Evolutionary conservation across 371 early-diverging fungal genomes (phyloP).

Genomic region (Syncephalastrum racemosum): DNA sequence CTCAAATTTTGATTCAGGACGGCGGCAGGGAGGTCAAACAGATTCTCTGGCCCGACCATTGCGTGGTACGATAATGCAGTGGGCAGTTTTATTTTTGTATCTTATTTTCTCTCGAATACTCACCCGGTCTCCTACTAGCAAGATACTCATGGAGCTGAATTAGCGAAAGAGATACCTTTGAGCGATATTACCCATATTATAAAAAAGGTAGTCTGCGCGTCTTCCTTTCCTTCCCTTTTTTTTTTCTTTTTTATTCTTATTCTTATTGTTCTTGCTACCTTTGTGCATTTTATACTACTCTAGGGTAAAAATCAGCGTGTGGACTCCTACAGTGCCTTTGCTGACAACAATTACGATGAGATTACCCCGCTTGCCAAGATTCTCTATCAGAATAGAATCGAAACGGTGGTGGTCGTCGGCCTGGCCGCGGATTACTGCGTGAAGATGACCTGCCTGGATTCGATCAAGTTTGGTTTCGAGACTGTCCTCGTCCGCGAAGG

Average conservation of each 20-base stretch:
- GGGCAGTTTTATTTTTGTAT: slow-evolving; percentile 6
- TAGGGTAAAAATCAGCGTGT: slow-evolving; percentile 33
- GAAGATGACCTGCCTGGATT: slow-evolving; percentile 42
- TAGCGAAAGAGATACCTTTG: slow-evolving; percentile 10
- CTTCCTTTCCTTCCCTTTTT: background rate
- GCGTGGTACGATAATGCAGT: slow-evolving; percentile 32
- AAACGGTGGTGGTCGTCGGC: slow-evolving; percentile 34
- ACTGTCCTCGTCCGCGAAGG: slow-evolving; percentile 34
- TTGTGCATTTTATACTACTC: background rate
- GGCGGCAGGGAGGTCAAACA: slow-evolving; percentile 24
- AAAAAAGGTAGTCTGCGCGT: slow-evolving; percentile 14
- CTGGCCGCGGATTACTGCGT: slow-evolving; percentile 47
- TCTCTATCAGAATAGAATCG: slow-evolving; percentile 31
- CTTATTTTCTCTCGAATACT: background rate
- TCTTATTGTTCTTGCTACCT: background rate
- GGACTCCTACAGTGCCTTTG: slow-evolving; percentile 49
- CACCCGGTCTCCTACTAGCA: slow-evolving; percentile 17
- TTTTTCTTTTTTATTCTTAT: background rate
- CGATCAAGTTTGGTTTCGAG: slow-evolving; percentile 47
- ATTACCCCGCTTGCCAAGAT: slow-evolving; percentile 35
- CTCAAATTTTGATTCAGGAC: slow-evolving; percentile 27
- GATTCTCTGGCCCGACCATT: slow-evolving; percentile 45
- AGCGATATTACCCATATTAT: slow-evolving; percentile 24
- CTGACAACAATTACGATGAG: slow-evolving; percentile 40
- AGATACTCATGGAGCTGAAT: slow-evolving; percentile 27